phyloP scores from a whole-genome alignment of 805 yeast genomes.

The Lipomyces oligophaga region DNA sequence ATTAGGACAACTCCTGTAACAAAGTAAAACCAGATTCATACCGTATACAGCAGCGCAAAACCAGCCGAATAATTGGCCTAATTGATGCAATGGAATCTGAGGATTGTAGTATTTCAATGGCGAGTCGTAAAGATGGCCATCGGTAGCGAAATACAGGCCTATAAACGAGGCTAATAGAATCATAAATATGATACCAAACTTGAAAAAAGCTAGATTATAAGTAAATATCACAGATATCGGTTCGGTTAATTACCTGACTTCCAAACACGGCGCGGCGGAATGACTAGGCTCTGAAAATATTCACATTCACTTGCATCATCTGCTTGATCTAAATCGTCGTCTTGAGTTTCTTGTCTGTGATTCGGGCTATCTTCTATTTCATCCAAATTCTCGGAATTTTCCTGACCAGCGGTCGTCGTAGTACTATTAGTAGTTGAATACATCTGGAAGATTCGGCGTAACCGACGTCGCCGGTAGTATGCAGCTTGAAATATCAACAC shows the following conservation, averaged over 20 bases:
- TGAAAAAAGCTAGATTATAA: constrained; percentile 52
- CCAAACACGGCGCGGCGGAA: constrained; percentile 27
- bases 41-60: constrained; percentile 43
- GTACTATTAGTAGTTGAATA: constrained; percentile 50
- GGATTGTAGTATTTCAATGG: constrained; percentile 39
- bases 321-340: constrained; percentile 15
- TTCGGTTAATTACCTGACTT: constrained; percentile 12
- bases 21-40: not conserved
- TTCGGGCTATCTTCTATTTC: constrained; percentile 13
- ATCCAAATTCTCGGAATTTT: constrained; percentile 16
- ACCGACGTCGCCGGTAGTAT: constrained; percentile 65
- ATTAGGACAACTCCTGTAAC: not conserved
- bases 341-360: no score
- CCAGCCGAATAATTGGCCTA: constrained; percentile 86
- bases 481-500: constrained; percentile 80
- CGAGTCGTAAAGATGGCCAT: constrained; percentile 37
- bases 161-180: constrained; percentile 62
- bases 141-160: constrained; percentile 43
- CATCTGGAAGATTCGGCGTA: constrained; percentile 55
- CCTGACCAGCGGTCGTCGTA: not conserved
- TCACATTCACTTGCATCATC: constrained; percentile 9
- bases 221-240: not conserved
- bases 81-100: constrained; percentile 52
- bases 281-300: constrained; percentile 24
- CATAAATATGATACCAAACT: constrained; percentile 73